Evolutionary conservation across 306 rosid genomes (phyloP), one percentile per base, ranked within the genome.

Genomic region (Cucurbita pepo): DNA sequence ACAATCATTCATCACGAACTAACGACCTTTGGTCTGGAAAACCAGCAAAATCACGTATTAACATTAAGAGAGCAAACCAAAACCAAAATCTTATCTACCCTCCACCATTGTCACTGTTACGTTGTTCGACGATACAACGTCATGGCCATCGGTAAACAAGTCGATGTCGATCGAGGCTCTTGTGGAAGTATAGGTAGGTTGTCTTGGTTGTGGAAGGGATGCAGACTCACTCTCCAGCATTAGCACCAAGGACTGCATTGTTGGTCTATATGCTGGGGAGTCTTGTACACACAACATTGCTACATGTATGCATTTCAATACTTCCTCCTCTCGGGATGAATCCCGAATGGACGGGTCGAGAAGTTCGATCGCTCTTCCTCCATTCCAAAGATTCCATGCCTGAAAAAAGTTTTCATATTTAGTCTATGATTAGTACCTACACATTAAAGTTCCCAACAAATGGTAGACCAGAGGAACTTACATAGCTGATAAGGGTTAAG

Each of bases 221-320:
- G 83, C 73, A 40, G 89, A 67, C 77, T 88, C 93, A 82, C 96
- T 88, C 78, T 90, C 96, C 69, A 92, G 83, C 96, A 88, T 87
- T 75, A 92, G 65, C 81, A 92, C 83, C 61, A 92, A 92, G 1
- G 83, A 47, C 0, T 96, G 80, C 96, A 92, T 85, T 59, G 78
- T 85, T 64, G 98, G 98, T 71, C 98, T 85, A 4, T 73, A 73
- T 71, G 79, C 79, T 66, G 96, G 90, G 40, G 86, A 87, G 81
- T 92, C 98, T 82, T 92, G 98, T 59, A 88, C 96, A 67, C 98
- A 92, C 60, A 92, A 47, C 84, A 92, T 76, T 74, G 86, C 98
- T 6, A 88, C 83, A 50, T 92, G 93, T 81, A 92, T 92, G 83
- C 91, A 85, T 80, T 95, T 83, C 82, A 84, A 41, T 7, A 84